Conservation (phyloP, 768 basidiomycete species). For the Russula earlei region DNA sequence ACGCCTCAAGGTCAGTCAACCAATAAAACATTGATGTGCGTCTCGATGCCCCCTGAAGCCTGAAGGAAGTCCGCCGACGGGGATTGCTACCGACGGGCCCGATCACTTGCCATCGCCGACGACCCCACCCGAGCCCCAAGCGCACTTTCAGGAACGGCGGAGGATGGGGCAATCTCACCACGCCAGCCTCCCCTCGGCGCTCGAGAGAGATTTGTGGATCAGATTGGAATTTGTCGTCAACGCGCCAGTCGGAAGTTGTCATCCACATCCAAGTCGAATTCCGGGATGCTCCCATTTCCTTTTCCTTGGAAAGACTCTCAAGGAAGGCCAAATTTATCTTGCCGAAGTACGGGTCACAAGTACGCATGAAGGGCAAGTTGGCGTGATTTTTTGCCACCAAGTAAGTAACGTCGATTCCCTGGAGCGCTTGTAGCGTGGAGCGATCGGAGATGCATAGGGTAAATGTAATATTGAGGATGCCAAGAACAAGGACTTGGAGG, state of each 20-base stretch:
- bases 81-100: neutral
- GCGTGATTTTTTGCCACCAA: too few species aligned
- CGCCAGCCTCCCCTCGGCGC: neutral
- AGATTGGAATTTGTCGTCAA: conserved; percentile 12
- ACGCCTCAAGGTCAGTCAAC: too few species aligned
- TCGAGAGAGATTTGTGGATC: conserved; percentile 11
- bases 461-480: neutral
- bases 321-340: conserved; percentile 1
- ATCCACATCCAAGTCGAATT: neutral
- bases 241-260: neutral
- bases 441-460: neutral
- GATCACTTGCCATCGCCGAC: neutral
- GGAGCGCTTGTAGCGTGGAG: neutral
- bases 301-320: conserved; percentile 7
- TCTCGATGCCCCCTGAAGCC: too few species aligned
- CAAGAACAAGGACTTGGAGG: neutral
- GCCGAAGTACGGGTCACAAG: conserved; percentile 1
- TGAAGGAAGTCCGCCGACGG: too few species aligned
- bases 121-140: neutral
- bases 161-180: neutral
- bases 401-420: neutral
- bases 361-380: too few species aligned
- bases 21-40: too few species aligned
- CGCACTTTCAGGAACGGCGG: neutral
- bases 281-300: neutral